A percentile compares a stretch with the other conserved stretches of the same genome.
phyloP scores from a whole-genome alignment of 208 protist genomes.

The Acanthamoeba castellanii region DNA sequence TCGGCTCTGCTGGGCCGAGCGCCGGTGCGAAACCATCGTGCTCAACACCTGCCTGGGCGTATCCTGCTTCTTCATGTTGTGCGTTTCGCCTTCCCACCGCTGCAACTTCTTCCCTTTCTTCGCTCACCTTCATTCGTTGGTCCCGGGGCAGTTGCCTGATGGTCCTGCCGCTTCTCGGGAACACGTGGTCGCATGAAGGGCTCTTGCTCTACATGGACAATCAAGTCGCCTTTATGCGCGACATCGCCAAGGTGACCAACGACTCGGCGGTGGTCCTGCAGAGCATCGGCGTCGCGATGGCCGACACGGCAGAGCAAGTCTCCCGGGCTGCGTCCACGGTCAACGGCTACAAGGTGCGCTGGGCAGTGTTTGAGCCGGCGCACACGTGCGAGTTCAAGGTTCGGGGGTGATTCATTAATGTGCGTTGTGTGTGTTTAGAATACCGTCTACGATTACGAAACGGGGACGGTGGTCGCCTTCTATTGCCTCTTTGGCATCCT shows the following conservation, averaged over 20 bases:
- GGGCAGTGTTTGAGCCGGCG: neutral
- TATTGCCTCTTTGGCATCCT: constrained; percentile 9
- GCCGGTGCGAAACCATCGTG: neutral
- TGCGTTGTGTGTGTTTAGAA: neutral
- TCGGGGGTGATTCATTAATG: neutral
- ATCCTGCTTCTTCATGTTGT: neutral
- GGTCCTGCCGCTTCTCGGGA: neutral
- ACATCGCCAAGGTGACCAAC: neutral
- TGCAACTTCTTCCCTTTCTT: neutral
- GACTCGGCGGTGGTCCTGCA: neutral
- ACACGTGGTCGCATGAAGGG: neutral
- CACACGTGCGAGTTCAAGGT: neutral
- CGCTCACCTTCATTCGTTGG: neutral
- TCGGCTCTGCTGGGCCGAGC: neutral
- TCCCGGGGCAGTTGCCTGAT: neutral
- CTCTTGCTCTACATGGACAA: neutral
- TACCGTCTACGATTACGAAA: neutral
- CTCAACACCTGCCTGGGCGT: neutral
- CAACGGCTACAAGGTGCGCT: neutral
- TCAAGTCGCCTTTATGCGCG: neutral
- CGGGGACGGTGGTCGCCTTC: neutral
- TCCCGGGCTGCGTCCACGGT: neutral
- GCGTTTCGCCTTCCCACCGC: neutral
- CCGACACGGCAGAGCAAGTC: neutral
- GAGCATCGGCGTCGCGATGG: neutral